A percentile compares a stretch with the other conserved stretches of the same genome.
phyloP scores from a whole-genome alignment of 495 filamentous ascomycete species.

The Paragyromitra xinjiangensis region DNA sequence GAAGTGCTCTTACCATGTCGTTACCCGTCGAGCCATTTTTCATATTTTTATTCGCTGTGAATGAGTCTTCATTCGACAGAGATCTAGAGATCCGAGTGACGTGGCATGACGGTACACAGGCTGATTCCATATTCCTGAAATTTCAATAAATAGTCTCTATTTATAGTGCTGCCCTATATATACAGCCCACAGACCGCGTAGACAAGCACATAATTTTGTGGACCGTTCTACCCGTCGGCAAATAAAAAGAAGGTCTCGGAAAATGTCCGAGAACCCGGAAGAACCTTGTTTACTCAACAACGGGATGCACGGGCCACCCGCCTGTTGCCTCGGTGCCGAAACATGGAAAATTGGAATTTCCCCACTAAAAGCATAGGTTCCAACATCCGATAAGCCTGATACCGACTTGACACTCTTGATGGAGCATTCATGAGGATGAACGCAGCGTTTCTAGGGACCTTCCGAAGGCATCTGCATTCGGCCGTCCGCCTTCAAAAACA shows the following conservation, averaged over 20 bases:
- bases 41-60: not conserved
- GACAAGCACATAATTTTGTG: slow-evolving; percentile 19
- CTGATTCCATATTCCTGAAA: slow-evolving; percentile 23
- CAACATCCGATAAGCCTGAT: slow-evolving; percentile 21
- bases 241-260: not conserved
- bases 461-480: slow-evolving; percentile 35
- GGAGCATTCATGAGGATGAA: slow-evolving; percentile 25
- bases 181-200: slow-evolving; percentile 9
- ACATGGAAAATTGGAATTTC: not conserved
- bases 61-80: slow-evolving; percentile 1
- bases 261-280: slow-evolving; percentile 2
- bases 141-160: not conserved
- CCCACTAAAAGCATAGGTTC: not conserved
- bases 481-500: slow-evolving; percentile 15
- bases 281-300: slow-evolving; percentile 37
- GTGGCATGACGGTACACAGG: slow-evolving; percentile 25
- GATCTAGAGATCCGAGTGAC: slow-evolving; percentile 33
- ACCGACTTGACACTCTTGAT: slow-evolving; percentile 6
- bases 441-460: slow-evolving; percentile 19
- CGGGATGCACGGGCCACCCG: slow-evolving; percentile 13
- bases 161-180: slow-evolving; percentile 8
- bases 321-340: slow-evolving; percentile 6
- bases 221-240: not conserved
- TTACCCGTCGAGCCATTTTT: slow-evolving; percentile 11
- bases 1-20: not conserved